Base-by-base conservation (phyloP, 768 basidiomycete species). In the Suillus decipiens region DNA sequence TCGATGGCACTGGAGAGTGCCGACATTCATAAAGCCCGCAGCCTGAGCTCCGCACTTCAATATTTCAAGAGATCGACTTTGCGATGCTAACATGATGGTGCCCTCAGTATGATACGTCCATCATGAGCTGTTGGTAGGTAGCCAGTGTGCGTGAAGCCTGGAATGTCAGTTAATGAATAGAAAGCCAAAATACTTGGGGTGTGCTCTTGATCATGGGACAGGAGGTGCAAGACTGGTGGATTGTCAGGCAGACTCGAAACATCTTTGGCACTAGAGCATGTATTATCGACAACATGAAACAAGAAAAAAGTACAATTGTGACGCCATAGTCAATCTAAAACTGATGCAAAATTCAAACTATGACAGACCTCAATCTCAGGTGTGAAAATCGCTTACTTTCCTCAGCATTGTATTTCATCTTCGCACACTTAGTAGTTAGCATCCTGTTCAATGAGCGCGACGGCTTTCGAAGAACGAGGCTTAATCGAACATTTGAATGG, bases 391-490 rank as follows among this genome's bases (percentile, higher is more conserved):
- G 28, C 28, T 28, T 39, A 39, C 14, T 39, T 39, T 15, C 37
- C 3, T 39, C 37, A 39, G 37, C 37, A 3, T 39, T 39, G 37
- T 39, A 14, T 5, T 39, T 39, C 12, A 14, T 39, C 14, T 39
- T 39, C 14, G 14, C 12, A 39, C 12, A 14, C 37, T 39, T 39
- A 39, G 14, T 39, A 39, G 14, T 39, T 14, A 14, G 11, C 37
- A 14, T 39, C 37, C 5, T 39, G 12, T 12, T 39, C 37, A 14
- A 39, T 39, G 5, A 39, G 37, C 37, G 37, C 75, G 37, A 15
- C 0, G 37, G 37, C 5, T 39, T 12, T 39, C 12, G 37, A 39
- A 14, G 37, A 39, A 12, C 37, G 37, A 14, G 37, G 39, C 39
- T 7, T 7, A 41, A 41, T 41, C 15, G 15, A 15, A 41, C 15